Evolutionary conservation across 192 early-diverging fungal species (phyloP).

Genomic region (Coemansia sp.): DNA sequence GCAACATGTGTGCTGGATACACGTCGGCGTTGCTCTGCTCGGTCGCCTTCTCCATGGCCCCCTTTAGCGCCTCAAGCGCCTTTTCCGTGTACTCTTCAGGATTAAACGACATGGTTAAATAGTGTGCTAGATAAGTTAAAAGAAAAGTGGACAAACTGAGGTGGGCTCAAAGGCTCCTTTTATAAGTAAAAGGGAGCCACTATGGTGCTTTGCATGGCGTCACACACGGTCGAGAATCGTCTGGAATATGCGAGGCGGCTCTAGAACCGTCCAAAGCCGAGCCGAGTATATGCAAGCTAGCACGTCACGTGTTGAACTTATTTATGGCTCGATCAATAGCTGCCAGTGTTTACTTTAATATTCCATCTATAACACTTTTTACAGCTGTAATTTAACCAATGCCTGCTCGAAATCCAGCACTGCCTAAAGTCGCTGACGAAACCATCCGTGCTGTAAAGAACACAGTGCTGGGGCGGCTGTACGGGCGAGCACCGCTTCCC

Average conservation of each 20-base stretch:
- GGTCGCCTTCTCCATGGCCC: constrained; percentile 65
- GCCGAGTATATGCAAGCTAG: no score
- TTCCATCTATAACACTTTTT: not conserved
- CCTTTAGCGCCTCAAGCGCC: constrained; percentile 66
- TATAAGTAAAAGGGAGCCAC: no score
- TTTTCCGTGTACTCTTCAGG: constrained; percentile 86
- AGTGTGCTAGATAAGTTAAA: no score
- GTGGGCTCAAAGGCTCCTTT: no score
- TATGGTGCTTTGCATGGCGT: no score
- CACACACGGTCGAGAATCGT: no score
- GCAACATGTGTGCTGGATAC: constrained; percentile 78
- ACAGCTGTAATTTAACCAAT: constrained; percentile 1
- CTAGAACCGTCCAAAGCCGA: no score
- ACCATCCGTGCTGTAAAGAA: constrained; percentile 4
- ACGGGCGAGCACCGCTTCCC: constrained; percentile 28
- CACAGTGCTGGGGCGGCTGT: constrained; percentile 24
- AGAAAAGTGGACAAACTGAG: no score
- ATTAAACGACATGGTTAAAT: constrained; percentile 47
- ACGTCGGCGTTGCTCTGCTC: constrained; percentile 78
- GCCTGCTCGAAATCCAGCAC: not conserved
- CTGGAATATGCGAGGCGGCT: no score
- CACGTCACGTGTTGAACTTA: no score
- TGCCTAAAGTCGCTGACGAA: not conserved
- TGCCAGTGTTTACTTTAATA: not conserved
- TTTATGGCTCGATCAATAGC: no score